Evolutionary conservation across 352 stramenopile species (phyloP).

Genomic region (Halophytophthora polymorphica): DNA sequence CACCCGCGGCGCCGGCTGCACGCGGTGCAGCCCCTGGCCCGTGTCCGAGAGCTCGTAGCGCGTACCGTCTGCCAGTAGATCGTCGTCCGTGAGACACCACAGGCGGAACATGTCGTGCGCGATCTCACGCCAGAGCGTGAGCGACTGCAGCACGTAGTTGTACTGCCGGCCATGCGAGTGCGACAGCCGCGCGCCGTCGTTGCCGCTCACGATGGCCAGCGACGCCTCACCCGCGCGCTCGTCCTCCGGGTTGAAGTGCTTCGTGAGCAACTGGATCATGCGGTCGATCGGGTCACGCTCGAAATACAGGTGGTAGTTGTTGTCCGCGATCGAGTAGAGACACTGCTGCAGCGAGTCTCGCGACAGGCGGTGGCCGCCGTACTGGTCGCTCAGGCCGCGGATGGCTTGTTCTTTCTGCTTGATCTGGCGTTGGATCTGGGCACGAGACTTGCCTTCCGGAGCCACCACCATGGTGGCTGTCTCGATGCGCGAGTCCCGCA

Average conservation of each 20-base stretch:
- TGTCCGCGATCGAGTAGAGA: constrained; percentile 96
- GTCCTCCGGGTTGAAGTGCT: constrained; percentile 83
- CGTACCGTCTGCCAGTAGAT: constrained; percentile 74
- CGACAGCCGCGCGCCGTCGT: constrained; percentile 91
- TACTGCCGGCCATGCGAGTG: constrained; percentile 95
- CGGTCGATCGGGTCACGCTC: constrained; percentile 96
- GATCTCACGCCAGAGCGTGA: constrained; percentile 96
- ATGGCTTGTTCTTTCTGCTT: constrained; percentile 92
- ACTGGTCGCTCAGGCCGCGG: constrained; percentile 78
- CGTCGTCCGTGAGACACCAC: constrained; percentile 94
- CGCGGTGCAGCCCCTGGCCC: constrained; percentile 93
- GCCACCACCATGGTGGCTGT: constrained; percentile 94
- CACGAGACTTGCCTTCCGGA: constrained; percentile 84
- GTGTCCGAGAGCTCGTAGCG: constrained; percentile 92
- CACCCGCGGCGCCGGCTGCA: constrained; percentile 92
- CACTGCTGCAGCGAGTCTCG: constrained; percentile 92
- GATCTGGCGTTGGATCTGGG: constrained; percentile 91
- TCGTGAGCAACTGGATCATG: constrained; percentile 89
- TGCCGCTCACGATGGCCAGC: constrained; percentile 91
- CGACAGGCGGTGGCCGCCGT: constrained; percentile 42
- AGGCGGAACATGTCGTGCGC: constrained; percentile 96
- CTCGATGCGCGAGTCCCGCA: constrained; percentile 89
- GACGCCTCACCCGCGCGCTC: constrained; percentile 73
- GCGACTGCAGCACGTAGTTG: constrained; percentile 94
- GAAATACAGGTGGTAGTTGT: constrained; percentile 97